Conservation (phyloP, 129 eudicot genomes). For the Escallonia herrerae region DNA sequence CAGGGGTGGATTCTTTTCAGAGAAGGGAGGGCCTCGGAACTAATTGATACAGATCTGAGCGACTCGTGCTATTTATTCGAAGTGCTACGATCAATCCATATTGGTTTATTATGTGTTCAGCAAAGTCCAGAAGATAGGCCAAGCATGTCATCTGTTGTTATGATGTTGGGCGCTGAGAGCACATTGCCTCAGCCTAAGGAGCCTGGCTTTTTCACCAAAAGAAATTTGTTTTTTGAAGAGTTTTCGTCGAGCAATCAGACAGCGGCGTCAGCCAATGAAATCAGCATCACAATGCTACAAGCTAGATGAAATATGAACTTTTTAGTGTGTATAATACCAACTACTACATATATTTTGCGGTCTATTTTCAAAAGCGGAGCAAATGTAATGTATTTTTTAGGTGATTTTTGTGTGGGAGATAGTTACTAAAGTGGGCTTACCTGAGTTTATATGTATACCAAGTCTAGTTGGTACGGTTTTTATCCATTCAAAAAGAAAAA, state of each 20-base stretch:
- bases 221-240: slow-evolving; percentile 6
- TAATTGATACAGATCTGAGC: slow-evolving; percentile 20
- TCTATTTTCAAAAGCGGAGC: too few species aligned
- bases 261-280: slow-evolving; percentile 8
- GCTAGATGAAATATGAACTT: not conserved
- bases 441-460: too few species aligned
- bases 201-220: slow-evolving; percentile 44
- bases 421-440: too few species aligned
- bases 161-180: slow-evolving; percentile 31
- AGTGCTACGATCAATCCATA: slow-evolving; percentile 31
- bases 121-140: slow-evolving; percentile 45
- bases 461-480: too few species aligned
- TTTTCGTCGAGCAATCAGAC: slow-evolving; percentile 10
- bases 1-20: slow-evolving; percentile 45
- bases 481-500: too few species aligned
- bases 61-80: too few species aligned
- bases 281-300: slow-evolving; percentile 5
- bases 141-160: slow-evolving; percentile 37
- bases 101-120: slow-evolving; percentile 45
- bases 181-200: slow-evolving; percentile 32
- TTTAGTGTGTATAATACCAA: too few species aligned
- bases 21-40: slow-evolving; percentile 37
- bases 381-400: too few species aligned
- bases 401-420: too few species aligned
- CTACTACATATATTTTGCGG: too few species aligned